These are phyloP conservation scores for Funneliformis mosseae DNA, from an alignment of 192 early-diverging fungal species.

Conservation along the genomic window DNA sequence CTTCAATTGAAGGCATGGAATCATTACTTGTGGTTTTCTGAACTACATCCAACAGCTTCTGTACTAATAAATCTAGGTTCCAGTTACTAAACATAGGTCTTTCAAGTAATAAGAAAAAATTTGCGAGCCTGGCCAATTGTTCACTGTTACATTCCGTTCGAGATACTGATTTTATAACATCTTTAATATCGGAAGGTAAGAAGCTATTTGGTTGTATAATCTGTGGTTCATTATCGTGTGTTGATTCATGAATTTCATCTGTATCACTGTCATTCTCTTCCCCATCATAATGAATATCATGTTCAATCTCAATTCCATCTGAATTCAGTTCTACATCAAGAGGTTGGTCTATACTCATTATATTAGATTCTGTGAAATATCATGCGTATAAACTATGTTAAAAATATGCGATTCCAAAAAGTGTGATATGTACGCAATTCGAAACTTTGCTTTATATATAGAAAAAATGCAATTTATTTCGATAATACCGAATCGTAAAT, in stretches of 20 bases:
- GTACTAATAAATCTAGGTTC: constrained; percentile 4
- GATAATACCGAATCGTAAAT: neutral
- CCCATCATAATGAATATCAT: neutral
- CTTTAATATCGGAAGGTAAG: neutral
- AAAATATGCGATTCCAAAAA: neutral
- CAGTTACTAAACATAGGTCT: neutral
- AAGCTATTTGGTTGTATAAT: neutral
- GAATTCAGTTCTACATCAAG: neutral
- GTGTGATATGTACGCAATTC: neutral
- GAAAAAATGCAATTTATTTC: neutral
- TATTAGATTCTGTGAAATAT: neutral
- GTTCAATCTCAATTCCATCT: neutral
- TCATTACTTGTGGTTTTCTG: neutral
- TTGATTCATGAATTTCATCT: neutral
- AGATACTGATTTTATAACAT: neutral
- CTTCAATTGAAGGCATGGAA: neutral
- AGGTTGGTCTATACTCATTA: constrained; percentile 12
- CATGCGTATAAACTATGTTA: too few species aligned
- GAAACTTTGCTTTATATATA: too few species aligned
- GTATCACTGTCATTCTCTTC: constrained; percentile 2
- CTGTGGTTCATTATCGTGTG: neutral
- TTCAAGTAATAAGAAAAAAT: constrained; percentile 1
- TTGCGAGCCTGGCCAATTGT: neutral
- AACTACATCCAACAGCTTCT: neutral
- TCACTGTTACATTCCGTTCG: neutral